Evolutionary conservation across 202 grass and related monocot genomes (phyloP).

Genomic region (Bolboschoenoplectus hybrid): DNA sequence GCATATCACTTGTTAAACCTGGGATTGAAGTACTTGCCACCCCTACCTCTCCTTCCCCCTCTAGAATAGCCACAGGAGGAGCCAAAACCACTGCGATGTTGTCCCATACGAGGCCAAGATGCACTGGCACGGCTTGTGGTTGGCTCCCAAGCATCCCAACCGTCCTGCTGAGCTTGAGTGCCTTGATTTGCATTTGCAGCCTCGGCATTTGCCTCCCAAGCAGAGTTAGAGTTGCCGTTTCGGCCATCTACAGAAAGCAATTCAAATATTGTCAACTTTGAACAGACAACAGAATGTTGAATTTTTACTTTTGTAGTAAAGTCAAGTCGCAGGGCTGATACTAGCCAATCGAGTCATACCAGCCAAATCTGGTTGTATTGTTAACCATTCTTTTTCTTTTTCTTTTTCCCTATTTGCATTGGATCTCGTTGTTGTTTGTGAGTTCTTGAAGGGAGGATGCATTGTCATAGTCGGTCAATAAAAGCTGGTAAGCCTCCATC

Average conservation of each 20-base stretch:
- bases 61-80: neutral
- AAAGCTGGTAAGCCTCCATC: neutral
- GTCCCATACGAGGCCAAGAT: neutral
- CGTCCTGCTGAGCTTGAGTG: constrained; percentile 12
- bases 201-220: constrained; percentile 10
- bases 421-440: neutral
- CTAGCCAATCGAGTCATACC: neutral
- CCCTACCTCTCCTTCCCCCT: constrained; percentile 24
- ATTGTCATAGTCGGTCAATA: neutral
- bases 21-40: constrained; percentile 9
- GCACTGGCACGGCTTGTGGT: neutral
- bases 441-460: neutral
- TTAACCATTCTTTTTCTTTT: neutral
- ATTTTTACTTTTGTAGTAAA: neutral
- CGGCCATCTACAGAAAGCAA: constrained; percentile 2
- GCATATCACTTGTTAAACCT: constrained; percentile 27
- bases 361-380: neutral
- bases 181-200: constrained; percentile 23
- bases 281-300: neutral
- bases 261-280: neutral
- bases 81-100: neutral
- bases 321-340: neutral
- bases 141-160: constrained; percentile 24
- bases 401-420: neutral
- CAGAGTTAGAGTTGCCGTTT: neutral